A percentile compares a stretch with the other conserved stretches of the same genome.
Evolutionary conservation across 2,329 filamentous ascomycete genomes (phyloP).

Genomic region (Lasiodiplodia sp.): DNA sequence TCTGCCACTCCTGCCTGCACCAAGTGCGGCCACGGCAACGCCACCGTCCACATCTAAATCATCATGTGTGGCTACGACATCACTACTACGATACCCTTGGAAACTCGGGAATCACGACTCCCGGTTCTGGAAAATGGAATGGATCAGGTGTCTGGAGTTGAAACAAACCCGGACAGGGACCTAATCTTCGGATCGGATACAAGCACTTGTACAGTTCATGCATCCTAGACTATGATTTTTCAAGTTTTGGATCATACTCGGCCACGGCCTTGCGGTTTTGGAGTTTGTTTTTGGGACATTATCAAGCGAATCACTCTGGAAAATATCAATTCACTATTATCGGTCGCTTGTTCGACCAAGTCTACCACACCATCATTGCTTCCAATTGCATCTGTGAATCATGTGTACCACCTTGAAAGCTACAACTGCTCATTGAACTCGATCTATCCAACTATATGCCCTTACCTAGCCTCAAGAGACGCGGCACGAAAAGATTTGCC

Average conservation of each 20-base stretch:
- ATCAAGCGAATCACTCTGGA: neutral
- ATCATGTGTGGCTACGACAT: neutral
- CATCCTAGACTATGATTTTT: neutral
- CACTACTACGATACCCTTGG: neutral
- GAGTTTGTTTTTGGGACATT: neutral
- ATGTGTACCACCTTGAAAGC: neutral
- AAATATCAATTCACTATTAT: slow-evolving; percentile 9
- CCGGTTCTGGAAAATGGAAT: slow-evolving; percentile 1
- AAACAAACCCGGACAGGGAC: slow-evolving; percentile 14
- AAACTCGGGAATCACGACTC: slow-evolving; percentile 4
- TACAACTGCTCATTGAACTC: neutral
- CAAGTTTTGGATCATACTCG: slow-evolving; percentile 5
- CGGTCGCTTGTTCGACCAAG: neutral
- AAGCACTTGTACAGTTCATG: neutral
- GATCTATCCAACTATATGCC: too few species aligned
- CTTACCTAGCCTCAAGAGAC: too few species aligned
- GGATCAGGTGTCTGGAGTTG: slow-evolving; percentile 14
- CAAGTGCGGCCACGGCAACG: slow-evolving; percentile 24
- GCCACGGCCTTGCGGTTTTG: slow-evolving; percentile 9
- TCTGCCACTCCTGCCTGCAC: slow-evolving; percentile 27
- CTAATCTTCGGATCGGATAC: neutral
- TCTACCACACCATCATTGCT: neutral
- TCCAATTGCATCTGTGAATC: neutral
- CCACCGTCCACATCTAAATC: slow-evolving; percentile 18
- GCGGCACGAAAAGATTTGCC: too few species aligned